A percentile compares a stretch with the other conserved stretches of the same genome.
phyloP scores from a whole-genome alignment of 805 yeast species.

The Starmerella apicola region DNA sequence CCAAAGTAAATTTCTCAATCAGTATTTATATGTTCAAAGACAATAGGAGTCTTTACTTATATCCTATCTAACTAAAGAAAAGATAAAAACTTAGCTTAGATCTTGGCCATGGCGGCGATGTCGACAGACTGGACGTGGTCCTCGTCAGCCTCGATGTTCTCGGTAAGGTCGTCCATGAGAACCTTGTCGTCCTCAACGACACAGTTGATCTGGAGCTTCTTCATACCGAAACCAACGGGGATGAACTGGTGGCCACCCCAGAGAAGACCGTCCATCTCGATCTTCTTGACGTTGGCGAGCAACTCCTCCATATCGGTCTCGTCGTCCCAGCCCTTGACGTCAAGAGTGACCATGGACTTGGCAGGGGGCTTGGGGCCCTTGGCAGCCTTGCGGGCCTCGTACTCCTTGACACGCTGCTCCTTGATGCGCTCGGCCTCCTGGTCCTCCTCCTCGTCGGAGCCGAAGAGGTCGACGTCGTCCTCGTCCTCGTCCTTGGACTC shows the following conservation, averaged over 20 bases:
- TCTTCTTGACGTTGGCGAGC: slow-evolving; percentile 71
- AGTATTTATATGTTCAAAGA: no score
- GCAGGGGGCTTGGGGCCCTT: slow-evolving; percentile 98
- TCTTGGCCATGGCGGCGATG: slow-evolving; percentile 95
- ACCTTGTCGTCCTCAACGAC: slow-evolving; percentile 97
- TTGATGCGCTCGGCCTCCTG: slow-evolving; percentile 95
- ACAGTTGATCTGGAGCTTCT: slow-evolving; percentile 96
- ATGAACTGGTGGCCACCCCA: slow-evolving; percentile 98
- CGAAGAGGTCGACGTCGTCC: slow-evolving; percentile 89
- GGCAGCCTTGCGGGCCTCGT: slow-evolving; percentile 94
- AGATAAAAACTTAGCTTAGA: slow-evolving; percentile 38
- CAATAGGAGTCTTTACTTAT: no score
- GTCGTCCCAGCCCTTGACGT: slow-evolving; percentile 99
- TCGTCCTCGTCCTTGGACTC: slow-evolving; percentile 67
- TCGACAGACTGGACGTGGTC: slow-evolving; percentile 99
- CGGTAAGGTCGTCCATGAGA: slow-evolving; percentile 71
- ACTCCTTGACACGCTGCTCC: slow-evolving; percentile 95
- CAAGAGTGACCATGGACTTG: slow-evolving; percentile 90
- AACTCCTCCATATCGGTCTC: slow-evolving; percentile 90
- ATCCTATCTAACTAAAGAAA: no score
- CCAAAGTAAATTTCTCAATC: no score
- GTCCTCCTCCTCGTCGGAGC: slow-evolving; percentile 89
- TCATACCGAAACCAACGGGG: slow-evolving; percentile 98
- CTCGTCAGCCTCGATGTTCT: slow-evolving; percentile 78
- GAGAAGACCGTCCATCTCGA: slow-evolving; percentile 81